Percentiles rank a stretch among this genome's conserved stretches.
These are phyloP conservation scores for Daldinia loculata DNA, from an alignment of 495 filamentous ascomycete species.

Conservation along the genomic window DNA sequence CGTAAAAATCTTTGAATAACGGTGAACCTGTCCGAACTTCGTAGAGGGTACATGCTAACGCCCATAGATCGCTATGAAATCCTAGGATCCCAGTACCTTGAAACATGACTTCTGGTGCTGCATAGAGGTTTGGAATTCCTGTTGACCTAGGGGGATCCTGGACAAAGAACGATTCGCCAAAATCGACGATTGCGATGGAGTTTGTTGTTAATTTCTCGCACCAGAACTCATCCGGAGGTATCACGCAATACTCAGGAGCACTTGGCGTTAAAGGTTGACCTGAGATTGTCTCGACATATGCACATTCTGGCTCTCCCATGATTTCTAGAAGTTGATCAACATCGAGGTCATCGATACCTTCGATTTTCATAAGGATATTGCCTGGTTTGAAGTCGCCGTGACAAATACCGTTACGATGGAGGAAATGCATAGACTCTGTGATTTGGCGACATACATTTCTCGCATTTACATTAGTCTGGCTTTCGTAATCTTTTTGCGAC, in stretches of 20 bases:
- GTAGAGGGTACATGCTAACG: constrained; percentile 39
- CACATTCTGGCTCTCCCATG: constrained; percentile 10
- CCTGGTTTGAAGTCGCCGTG: constrained; percentile 43
- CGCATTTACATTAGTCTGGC: background rate
- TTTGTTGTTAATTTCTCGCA: background rate
- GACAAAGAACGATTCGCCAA: constrained; percentile 38
- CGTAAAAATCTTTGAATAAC: background rate
- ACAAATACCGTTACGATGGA: constrained; percentile 38
- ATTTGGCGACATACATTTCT: constrained; percentile 38
- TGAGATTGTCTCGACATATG: constrained; percentile 2
- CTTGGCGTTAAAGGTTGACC: background rate
- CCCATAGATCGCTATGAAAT: constrained; percentile 38
- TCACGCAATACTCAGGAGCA: constrained; percentile 40
- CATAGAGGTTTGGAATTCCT: constrained; percentile 31
- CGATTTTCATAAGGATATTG: constrained; percentile 41
- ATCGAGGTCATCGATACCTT: constrained; percentile 36
- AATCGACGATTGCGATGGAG: constrained; percentile 41
- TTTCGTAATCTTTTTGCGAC: background rate
- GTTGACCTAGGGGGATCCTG: constrained; percentile 5
- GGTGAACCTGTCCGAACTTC: constrained; percentile 12
- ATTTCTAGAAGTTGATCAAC: constrained; percentile 18
- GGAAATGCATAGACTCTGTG: constrained; percentile 26
- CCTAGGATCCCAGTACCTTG: constrained; percentile 5
- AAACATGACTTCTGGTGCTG: constrained; percentile 41
- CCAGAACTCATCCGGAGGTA: background rate